phyloP scores from a whole-genome alignment of 2,329 filamentous ascomycete species.

The Thielaviopsis punctulata region DNA sequence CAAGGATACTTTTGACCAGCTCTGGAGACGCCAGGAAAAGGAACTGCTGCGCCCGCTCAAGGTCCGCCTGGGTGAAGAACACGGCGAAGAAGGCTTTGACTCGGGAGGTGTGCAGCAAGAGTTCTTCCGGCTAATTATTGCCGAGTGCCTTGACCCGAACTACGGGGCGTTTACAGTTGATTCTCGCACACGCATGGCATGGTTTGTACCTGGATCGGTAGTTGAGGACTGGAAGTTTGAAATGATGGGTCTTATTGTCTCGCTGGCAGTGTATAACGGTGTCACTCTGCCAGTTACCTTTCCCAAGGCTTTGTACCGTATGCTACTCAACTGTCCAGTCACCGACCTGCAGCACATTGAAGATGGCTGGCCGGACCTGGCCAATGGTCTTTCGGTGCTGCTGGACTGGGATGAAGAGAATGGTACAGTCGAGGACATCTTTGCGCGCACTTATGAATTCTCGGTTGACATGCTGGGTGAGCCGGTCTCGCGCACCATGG shows the following conservation, averaged over 20 bases:
- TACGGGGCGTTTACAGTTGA: constrained; percentile 74
- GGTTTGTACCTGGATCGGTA: constrained; percentile 70
- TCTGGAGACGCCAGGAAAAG: constrained; percentile 71
- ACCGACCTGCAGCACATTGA: constrained; percentile 57
- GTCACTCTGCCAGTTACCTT: constrained; percentile 82
- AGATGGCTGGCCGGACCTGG: constrained; percentile 76
- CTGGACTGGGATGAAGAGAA: constrained; percentile 60
- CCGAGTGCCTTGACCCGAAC: constrained; percentile 59
- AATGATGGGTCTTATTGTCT: constrained; percentile 72
- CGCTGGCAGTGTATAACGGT: constrained; percentile 82
- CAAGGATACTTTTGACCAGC: constrained; percentile 62
- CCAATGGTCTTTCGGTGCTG: constrained; percentile 54
- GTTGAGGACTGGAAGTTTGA: constrained; percentile 85
- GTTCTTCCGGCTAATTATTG: constrained; percentile 74
- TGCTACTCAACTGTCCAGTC: constrained; percentile 53
- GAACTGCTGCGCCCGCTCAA: constrained; percentile 77
- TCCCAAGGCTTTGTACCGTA: constrained; percentile 67
- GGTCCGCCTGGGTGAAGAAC: constrained; percentile 66
- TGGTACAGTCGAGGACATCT: constrained; percentile 64
- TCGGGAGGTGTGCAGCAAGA: constrained; percentile 93
- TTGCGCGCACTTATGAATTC: constrained; percentile 75
- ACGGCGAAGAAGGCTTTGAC: constrained; percentile 77
- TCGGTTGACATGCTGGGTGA: constrained; percentile 44
- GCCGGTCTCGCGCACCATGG: constrained; percentile 41
- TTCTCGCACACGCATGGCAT: constrained; percentile 57